Base-by-base conservation (phyloP, 345 rosid species). In the Citrus inodora region DNA sequence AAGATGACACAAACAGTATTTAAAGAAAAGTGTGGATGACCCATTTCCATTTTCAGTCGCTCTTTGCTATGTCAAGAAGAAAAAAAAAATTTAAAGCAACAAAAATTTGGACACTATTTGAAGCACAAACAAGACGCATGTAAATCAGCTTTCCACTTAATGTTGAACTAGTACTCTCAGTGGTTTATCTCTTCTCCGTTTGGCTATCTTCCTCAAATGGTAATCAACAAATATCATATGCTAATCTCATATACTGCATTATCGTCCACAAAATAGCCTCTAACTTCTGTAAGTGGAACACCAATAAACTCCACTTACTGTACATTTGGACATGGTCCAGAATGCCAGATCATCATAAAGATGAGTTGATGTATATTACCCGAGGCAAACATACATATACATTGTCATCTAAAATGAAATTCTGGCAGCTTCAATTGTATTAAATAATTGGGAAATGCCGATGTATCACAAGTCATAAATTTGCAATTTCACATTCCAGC, bases 281-380 rank as follows among this genome's bases (percentile, higher is more conserved):
- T 24, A 42, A 62, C 38, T 40, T 42, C 42, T 9, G 42, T 19
- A 42, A 70, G 80, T 78, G 75, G 80, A 32, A 56, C 59, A 30
- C 37, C 66, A 60, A 42, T 27, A 60, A 70, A 33, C 56, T 75
- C 70, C 71, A 75, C 80, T 60, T 35, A 42, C 46, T 58, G 16
- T 14, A 22, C 30, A 40, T 24, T 58, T 24, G 55, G 4, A 30
- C 13, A 5, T 5, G 27, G 30, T 63, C 27, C 19, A 63, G 46
- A 42, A 35, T 27, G 11, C 48, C 37, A 59, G 67, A 28, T 27
- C 56, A 55, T 22, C 60, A 48, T 7, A 58, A 16, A 8, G 6
- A 8, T 9, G 14, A 35, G 30, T 28, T 58, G 11, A 7, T 21
- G 32, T 10, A 10, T 58, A 32, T 56, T 33, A 53, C 24, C 14